Percentiles rank a stretch among this genome's conserved stretches.
phyloP scores from a whole-genome alignment of 2,329 filamentous ascomycete genomes.

The Blastomyces parvus region DNA sequence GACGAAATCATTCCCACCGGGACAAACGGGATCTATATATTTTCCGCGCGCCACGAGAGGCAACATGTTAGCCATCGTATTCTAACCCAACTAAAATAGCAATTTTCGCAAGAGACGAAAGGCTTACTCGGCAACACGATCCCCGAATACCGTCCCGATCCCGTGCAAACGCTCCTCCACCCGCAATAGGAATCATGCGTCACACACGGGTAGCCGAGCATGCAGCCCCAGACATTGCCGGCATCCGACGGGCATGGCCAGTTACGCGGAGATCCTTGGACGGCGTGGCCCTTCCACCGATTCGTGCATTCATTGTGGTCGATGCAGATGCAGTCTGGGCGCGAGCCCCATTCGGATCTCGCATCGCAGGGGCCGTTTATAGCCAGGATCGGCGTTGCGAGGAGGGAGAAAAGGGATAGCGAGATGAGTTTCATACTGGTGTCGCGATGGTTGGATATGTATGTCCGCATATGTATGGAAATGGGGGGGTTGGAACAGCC shows the following conservation, averaged over 20 bases:
- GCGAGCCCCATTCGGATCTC: not conserved
- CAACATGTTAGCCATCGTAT: not conserved
- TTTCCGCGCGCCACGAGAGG: not conserved
- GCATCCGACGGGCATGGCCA: constrained; percentile 2
- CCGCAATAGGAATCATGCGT: constrained; percentile 7
- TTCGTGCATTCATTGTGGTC: constrained; percentile 4
- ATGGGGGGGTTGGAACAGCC: not conserved
- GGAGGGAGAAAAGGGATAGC: not conserved
- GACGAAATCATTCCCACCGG: constrained; percentile 6
- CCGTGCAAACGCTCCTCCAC: constrained; percentile 3
- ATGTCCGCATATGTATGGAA: not conserved
- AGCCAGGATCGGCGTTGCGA: not conserved
- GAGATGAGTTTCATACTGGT: not conserved
- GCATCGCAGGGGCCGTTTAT: constrained; percentile 3
- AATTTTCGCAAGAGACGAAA: not conserved
- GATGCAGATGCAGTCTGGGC: constrained; percentile 6
- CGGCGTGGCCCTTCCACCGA: not conserved
- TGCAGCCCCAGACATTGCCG: constrained; percentile 4
- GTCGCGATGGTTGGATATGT: not conserved
- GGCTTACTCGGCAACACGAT: not conserved
- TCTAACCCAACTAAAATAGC: not conserved
- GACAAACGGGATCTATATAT: constrained; percentile 3
- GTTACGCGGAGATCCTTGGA: not conserved
- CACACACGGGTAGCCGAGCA: constrained; percentile 2
- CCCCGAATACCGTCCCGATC: not conserved